These are phyloP conservation scores for Corymbia maculata DNA, from an alignment of 345 rosid genomes.

Conservation along the genomic window DNA sequence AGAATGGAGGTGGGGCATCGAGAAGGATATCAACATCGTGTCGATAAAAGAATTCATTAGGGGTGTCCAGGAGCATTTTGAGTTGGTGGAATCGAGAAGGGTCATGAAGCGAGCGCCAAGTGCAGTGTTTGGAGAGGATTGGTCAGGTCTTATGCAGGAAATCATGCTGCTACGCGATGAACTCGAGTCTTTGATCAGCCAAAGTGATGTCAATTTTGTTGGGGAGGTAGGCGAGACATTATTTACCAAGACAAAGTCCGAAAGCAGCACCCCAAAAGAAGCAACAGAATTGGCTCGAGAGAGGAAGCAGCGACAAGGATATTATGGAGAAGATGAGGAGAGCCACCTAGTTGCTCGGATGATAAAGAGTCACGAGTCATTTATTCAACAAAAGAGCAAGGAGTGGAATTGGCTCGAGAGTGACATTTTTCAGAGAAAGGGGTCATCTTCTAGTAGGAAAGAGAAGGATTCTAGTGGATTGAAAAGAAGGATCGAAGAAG, in stretches of 20 bases:
- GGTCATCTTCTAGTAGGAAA: constrained; percentile 1
- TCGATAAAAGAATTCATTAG: constrained; percentile 35
- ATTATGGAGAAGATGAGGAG: constrained; percentile 8
- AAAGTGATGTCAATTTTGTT: not conserved
- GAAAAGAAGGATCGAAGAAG: constrained; percentile 27
- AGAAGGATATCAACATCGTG: constrained; percentile 28
- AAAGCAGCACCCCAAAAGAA: not conserved
- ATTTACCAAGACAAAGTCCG: not conserved
- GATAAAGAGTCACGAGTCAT: constrained; percentile 56
- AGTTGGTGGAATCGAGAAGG: constrained; percentile 12
- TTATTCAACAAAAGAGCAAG: constrained; percentile 38
- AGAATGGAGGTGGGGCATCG: constrained; percentile 55
- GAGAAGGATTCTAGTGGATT: constrained; percentile 12
- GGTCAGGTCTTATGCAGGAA: constrained; percentile 24
- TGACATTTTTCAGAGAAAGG: constrained; percentile 10
- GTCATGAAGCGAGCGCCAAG: constrained; percentile 13
- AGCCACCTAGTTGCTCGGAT: constrained; percentile 17
- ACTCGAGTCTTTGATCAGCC: constrained; percentile 20
- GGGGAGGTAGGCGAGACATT: not conserved
- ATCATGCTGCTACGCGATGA: constrained; percentile 25
- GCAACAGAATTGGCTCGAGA: not conserved
- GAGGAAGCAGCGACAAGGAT: not conserved
- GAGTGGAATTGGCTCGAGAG: constrained; percentile 14
- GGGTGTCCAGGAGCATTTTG: constrained; percentile 26
- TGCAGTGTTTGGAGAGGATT: constrained; percentile 5